Evolutionary conservation across 805 yeast genomes (phyloP).

Genomic region (Yamadazyma tumulicola): DNA sequence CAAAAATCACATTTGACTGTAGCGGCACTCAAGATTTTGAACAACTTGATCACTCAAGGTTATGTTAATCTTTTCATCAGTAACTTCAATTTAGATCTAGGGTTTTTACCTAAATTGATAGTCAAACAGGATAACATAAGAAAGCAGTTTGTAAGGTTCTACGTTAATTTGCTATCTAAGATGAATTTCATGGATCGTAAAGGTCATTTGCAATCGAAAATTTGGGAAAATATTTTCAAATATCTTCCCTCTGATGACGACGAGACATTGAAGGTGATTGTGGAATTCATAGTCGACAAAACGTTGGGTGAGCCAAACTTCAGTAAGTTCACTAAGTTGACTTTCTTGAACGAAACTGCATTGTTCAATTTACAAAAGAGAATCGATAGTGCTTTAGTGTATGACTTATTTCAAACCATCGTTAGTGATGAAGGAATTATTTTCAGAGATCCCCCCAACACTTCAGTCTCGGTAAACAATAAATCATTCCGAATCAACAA

Average conservation of each 20-base stretch:
- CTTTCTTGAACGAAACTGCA: conserved; percentile 74
- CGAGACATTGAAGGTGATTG: conserved; percentile 27
- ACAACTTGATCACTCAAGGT: conserved; percentile 21
- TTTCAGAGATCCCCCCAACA: conserved; percentile 37
- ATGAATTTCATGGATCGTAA: conserved; percentile 58
- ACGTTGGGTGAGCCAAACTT: conserved; percentile 60
- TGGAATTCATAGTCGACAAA: conserved; percentile 46
- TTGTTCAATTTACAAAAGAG: conserved; percentile 51
- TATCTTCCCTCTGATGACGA: conserved; percentile 54
- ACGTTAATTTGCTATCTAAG: conserved; percentile 48
- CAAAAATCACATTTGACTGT: conserved; percentile 56
- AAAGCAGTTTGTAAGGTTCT: conserved; percentile 55
- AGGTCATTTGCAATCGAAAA: conserved; percentile 53
- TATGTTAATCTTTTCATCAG: conserved; percentile 51
- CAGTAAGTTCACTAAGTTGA: conserved; percentile 66
- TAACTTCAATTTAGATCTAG: conserved; percentile 63
- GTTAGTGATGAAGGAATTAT: conserved; percentile 46
- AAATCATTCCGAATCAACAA: conserved; percentile 61
- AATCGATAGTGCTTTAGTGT: conserved; percentile 13
- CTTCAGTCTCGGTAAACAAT: conserved; percentile 36
- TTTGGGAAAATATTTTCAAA: conserved; percentile 68
- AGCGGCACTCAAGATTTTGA: conserved; percentile 58
- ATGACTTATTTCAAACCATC: conserved; percentile 39
- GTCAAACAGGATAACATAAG: conserved; percentile 52
- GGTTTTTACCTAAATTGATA: conserved; percentile 59